phyloP scores from a whole-genome alignment of 2,329 filamentous ascomycete species.

The Talaromyces sp. region DNA sequence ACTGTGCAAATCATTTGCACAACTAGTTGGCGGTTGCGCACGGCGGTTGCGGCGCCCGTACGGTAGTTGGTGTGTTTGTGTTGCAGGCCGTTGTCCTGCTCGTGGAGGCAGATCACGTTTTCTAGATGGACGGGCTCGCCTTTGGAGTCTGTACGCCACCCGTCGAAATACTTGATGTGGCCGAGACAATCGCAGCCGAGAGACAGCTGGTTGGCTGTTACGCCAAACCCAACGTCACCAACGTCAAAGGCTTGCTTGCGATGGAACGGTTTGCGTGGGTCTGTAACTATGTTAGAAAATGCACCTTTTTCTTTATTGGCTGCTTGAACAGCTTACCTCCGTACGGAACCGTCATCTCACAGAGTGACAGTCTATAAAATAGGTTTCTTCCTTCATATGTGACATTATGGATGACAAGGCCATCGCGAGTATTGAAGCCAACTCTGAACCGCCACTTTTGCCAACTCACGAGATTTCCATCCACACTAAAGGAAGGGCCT shows the following conservation, averaged over 20 bases:
- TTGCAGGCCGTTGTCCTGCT: conserved; percentile 63
- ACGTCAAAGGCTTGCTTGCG: conserved; percentile 67
- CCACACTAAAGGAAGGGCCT: conserved; percentile 55
- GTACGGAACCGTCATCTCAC: conserved; percentile 57
- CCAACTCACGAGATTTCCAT: conserved; percentile 56
- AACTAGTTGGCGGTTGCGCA: conserved; percentile 60
- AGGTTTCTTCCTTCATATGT: conserved; percentile 58
- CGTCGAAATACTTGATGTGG: conserved; percentile 58
- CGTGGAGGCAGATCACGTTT: conserved; percentile 64
- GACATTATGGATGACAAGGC: conserved; percentile 63
- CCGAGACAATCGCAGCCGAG: conserved; percentile 67
- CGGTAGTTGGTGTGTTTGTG: conserved; percentile 71
- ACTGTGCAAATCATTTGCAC: conserved; percentile 67
- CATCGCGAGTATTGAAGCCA: conserved; percentile 59
- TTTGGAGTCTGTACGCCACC: conserved; percentile 56
- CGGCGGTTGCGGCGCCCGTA: conserved; percentile 58
- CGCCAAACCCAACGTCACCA: conserved; percentile 61
- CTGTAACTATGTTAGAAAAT: conserved; percentile 20
- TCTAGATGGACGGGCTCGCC: conserved; percentile 42
- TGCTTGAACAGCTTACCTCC: conserved; percentile 22
- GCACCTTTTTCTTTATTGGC: background rate
- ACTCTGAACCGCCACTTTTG: conserved; percentile 62
- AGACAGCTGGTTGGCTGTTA: conserved; percentile 64
- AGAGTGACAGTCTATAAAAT: conserved; percentile 62
- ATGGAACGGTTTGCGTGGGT: conserved; percentile 63